Percentiles rank a stretch among this genome's conserved stretches.
Conservation (phyloP, 495 filamentous ascomycete species). For the Tuber magnatum region DNA sequence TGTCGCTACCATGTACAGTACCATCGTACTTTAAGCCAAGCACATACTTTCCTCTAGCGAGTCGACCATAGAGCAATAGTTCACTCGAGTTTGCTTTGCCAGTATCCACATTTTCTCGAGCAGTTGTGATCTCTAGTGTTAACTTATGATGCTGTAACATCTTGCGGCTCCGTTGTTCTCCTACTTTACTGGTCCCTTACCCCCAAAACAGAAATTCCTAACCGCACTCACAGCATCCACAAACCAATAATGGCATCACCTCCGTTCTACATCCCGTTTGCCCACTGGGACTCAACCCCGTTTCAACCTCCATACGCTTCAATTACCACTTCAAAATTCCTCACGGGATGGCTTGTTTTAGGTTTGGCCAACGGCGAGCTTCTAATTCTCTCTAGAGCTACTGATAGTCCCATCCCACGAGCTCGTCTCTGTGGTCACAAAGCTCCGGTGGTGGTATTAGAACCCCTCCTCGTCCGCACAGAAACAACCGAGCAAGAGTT, state of each 20-base stretch:
- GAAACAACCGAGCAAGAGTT: slow-evolving; percentile 13
- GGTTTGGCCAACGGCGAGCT: slow-evolving; percentile 34
- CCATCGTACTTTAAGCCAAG: background rate
- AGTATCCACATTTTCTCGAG: background rate
- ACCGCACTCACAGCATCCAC: slow-evolving; percentile 14
- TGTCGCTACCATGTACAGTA: background rate
- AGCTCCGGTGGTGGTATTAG: slow-evolving; percentile 24
- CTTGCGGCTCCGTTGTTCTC: slow-evolving; percentile 19
- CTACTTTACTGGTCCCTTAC: background rate
- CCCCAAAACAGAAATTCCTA: slow-evolving; percentile 22
- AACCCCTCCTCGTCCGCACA: slow-evolving; percentile 3
- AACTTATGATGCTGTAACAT: slow-evolving; percentile 4
- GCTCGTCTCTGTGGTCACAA: slow-evolving; percentile 27
- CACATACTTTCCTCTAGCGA: background rate
- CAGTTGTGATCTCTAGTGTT: background rate
- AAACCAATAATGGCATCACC: slow-evolving; percentile 29
- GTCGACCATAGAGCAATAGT: background rate
- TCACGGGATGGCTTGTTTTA: slow-evolving; percentile 23
- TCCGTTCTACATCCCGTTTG: slow-evolving; percentile 34
- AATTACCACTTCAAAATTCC: slow-evolving; percentile 25
- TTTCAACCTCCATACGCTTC: slow-evolving; percentile 13
- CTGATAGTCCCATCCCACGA: slow-evolving; percentile 6
- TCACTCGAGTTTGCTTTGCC: background rate
- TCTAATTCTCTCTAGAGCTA: slow-evolving; percentile 16
- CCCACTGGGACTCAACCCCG: slow-evolving; percentile 29